Conservation (phyloP, 306 rosid species). For the Dryas drummondii region DNA sequence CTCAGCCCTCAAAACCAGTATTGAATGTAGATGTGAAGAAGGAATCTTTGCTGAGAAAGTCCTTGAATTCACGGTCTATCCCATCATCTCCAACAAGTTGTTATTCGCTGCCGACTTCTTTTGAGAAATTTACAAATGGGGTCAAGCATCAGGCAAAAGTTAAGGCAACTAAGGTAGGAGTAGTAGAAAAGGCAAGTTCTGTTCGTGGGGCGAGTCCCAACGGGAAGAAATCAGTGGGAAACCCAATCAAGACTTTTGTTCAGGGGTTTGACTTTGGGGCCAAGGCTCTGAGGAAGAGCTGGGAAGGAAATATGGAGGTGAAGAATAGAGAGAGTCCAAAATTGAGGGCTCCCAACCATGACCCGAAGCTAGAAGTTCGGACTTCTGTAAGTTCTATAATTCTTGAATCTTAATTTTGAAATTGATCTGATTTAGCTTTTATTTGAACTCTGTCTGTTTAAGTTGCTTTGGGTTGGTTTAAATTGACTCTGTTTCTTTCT, state of each 20-base stretch:
- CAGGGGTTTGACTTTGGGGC: conserved; percentile 91
- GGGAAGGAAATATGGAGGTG: conserved; percentile 94
- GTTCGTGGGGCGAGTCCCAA: conserved; percentile 59
- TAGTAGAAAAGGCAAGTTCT: conserved; percentile 48
- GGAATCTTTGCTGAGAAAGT: conserved; percentile 64
- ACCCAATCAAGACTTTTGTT: conserved; percentile 59
- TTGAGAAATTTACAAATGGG: conserved; percentile 80
- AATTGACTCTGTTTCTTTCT: background rate
- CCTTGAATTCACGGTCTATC: conserved; percentile 71
- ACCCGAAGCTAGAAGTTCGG: conserved; percentile 58
- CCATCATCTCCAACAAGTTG: conserved; percentile 88
- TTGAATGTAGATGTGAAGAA: conserved; percentile 58
- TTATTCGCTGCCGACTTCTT: conserved; percentile 78
- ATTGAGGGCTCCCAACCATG: conserved; percentile 55
- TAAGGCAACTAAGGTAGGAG: conserved; percentile 53
- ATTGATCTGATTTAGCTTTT: conserved; percentile 14
- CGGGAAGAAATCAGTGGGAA: conserved; percentile 53
- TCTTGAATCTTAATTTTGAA: background rate
- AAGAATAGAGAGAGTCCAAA: conserved; percentile 64
- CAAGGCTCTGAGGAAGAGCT: conserved; percentile 92
- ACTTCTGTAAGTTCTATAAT: conserved; percentile 57
- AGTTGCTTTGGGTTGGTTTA: background rate
- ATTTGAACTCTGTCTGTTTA: conserved; percentile 11
- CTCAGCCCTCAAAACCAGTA: conserved; percentile 45
- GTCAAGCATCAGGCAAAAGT: conserved; percentile 67